Evolutionary conservation across 495 filamentous ascomycete species (phyloP).

Genomic region (Penicillium daleae): DNA sequence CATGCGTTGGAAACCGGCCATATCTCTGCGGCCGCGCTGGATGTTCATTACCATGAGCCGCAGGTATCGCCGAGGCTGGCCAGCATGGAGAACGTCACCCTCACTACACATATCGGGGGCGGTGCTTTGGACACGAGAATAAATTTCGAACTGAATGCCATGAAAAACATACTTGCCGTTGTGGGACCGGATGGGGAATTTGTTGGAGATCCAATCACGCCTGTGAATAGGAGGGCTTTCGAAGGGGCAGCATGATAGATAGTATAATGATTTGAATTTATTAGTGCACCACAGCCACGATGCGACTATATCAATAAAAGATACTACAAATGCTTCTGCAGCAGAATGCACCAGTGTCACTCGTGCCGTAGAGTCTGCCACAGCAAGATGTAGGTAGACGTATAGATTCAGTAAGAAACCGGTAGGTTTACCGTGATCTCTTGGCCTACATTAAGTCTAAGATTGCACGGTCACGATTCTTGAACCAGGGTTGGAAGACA

Average conservation of each 20-base stretch:
- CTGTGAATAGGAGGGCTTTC: constrained; percentile 29
- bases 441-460: too few relatives aligned
- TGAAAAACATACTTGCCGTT: constrained; percentile 23
- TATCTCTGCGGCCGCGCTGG: constrained; percentile 60
- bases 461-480: too few relatives aligned
- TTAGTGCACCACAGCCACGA: too few relatives aligned
- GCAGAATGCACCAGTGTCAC: too few relatives aligned
- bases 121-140: constrained; percentile 25
- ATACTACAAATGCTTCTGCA: too few relatives aligned
- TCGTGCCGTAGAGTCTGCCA: too few relatives aligned
- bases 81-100: constrained; percentile 25
- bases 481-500: too few relatives aligned
- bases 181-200: constrained; percentile 25
- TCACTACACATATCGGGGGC: constrained; percentile 26
- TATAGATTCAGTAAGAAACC: too few relatives aligned
- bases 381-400: too few relatives aligned
- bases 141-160: constrained; percentile 28
- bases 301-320: too few relatives aligned
- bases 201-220: constrained; percentile 22
- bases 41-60: constrained; percentile 65
- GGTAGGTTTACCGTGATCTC: too few relatives aligned
- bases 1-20: constrained; percentile 57
- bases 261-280: not conserved
- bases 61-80: constrained; percentile 21
- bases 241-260: constrained; percentile 1